Conservation (phyloP, 2,329 filamentous ascomycete species). For the Ceratocystis diversiconidia region DNA sequence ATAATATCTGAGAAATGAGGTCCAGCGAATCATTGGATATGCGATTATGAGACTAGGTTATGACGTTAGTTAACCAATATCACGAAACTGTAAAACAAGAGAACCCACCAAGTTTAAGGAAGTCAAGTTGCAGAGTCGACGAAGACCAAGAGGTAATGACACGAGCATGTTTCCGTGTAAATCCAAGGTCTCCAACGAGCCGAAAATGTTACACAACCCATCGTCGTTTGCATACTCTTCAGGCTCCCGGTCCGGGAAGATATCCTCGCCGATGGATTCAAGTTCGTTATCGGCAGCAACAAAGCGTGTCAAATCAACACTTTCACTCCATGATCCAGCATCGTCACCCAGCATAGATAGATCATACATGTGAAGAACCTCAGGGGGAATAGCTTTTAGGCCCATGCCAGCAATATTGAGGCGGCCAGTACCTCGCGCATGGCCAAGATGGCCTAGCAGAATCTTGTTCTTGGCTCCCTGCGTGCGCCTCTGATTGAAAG, state of each 20-base stretch:
- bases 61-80: slow-evolving; percentile 17
- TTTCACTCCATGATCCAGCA: slow-evolving; percentile 72
- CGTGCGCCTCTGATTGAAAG: slow-evolving; percentile 53
- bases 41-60: slow-evolving; percentile 57
- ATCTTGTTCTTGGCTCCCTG: slow-evolving; percentile 49
- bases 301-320: slow-evolving; percentile 72
- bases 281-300: slow-evolving; percentile 85
- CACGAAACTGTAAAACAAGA: background rate
- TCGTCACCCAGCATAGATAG: slow-evolving; percentile 49
- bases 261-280: slow-evolving; percentile 52
- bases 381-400: slow-evolving; percentile 62
- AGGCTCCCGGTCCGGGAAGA: slow-evolving; percentile 62
- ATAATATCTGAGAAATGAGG: slow-evolving; percentile 56
- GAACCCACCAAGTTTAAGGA: slow-evolving; percentile 62
- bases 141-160: slow-evolving; percentile 59
- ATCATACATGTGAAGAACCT: slow-evolving; percentile 85
- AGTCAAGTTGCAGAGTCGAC: slow-evolving; percentile 58
- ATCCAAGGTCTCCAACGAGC: slow-evolving; percentile 65
- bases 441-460: slow-evolving; percentile 55
- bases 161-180: slow-evolving; percentile 71
- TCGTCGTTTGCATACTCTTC: slow-evolving; percentile 36
- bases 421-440: slow-evolving; percentile 61
- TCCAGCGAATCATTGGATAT: slow-evolving; percentile 59
- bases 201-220: slow-evolving; percentile 63
- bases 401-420: slow-evolving; percentile 81